These are phyloP conservation scores for Actinomortierella ambigua DNA, from an alignment of 371 early-diverging fungal species.

Conservation along the genomic window DNA sequence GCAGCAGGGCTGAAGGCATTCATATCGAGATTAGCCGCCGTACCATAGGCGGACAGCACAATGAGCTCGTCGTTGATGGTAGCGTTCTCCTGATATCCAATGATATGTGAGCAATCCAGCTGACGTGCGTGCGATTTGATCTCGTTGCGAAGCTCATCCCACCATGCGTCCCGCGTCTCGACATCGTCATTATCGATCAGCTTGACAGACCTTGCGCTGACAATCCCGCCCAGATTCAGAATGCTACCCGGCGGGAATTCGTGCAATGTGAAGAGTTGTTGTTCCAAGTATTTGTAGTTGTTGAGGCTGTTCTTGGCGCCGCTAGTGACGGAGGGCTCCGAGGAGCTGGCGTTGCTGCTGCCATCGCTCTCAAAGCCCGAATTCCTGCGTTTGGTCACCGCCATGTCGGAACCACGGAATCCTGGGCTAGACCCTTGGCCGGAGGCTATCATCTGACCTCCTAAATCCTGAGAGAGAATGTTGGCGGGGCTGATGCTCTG, in stretches of 20 bases:
- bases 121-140: slow-evolving; percentile 70
- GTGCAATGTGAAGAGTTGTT: slow-evolving; percentile 57
- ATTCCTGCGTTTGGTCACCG: slow-evolving; percentile 10
- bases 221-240: slow-evolving; percentile 68
- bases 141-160: slow-evolving; percentile 77
- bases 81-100: slow-evolving; percentile 71
- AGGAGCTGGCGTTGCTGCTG: slow-evolving; percentile 34
- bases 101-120: slow-evolving; percentile 64
- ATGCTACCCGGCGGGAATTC: slow-evolving; percentile 65
- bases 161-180: slow-evolving; percentile 72
- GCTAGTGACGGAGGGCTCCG: slow-evolving; percentile 30
- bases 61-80: slow-evolving; percentile 67
- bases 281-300: slow-evolving; percentile 48
- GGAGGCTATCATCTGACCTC: not conserved
- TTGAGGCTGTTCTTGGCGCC: slow-evolving; percentile 45
- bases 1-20: slow-evolving; percentile 40
- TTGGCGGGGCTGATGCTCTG: slow-evolving; percentile 9
- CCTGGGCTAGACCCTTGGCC: slow-evolving; percentile 4
- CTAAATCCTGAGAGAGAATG: too few relatives aligned
- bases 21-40: slow-evolving; percentile 62
- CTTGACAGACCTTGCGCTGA: slow-evolving; percentile 73
- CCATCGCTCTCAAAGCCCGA: slow-evolving; percentile 12
- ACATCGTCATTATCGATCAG: slow-evolving; percentile 64
- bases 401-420: not conserved
- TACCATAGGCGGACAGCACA: slow-evolving; percentile 72